Conservation (phyloP, 345 rosid species). For the Acer negundo region DNA sequence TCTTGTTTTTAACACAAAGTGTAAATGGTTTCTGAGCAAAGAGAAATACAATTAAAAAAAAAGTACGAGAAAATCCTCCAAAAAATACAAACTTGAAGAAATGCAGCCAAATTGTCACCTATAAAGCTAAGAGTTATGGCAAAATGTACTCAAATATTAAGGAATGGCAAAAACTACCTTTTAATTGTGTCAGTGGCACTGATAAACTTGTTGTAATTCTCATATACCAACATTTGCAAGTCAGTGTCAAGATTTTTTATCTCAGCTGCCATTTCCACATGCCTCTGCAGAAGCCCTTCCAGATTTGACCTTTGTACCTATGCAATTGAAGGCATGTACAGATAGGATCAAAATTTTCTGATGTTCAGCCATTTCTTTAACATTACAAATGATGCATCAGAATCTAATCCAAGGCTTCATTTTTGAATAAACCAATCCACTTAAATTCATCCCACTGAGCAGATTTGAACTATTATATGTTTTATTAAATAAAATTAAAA, state of each 20-base stretch:
- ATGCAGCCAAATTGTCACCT: not conserved
- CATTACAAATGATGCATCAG: not conserved
- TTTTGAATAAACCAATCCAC: conserved; percentile 2
- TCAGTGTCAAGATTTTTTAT: conserved; percentile 97
- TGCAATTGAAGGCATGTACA: conserved; percentile 17
- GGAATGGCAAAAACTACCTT: conserved; percentile 50
- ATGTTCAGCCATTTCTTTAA: not conserved
- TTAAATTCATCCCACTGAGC: not conserved
- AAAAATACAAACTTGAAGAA: not conserved
- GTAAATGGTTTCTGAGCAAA: not conserved
- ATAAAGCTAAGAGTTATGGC: not conserved
- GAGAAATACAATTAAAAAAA: not conserved
- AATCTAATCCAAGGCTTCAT: not conserved
- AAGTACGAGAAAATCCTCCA: conserved; percentile 2
- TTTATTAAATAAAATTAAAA: not conserved
- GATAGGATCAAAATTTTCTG: not conserved
- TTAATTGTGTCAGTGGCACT: conserved; percentile 98
- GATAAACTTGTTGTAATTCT: conserved; percentile 94
- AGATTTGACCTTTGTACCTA: conserved; percentile 81
- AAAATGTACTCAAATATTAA: not conserved
- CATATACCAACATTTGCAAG: conserved; percentile 95
- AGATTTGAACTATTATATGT: not conserved
- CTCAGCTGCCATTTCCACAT: conserved; percentile 98
- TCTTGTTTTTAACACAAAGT: not conserved
- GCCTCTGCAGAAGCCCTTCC: conserved; percentile 86